A percentile compares a stretch with the other conserved stretches of the same genome.
phyloP scores from a whole-genome alignment of 1,139 yeast genomes.

The Hansenula anomala region DNA sequence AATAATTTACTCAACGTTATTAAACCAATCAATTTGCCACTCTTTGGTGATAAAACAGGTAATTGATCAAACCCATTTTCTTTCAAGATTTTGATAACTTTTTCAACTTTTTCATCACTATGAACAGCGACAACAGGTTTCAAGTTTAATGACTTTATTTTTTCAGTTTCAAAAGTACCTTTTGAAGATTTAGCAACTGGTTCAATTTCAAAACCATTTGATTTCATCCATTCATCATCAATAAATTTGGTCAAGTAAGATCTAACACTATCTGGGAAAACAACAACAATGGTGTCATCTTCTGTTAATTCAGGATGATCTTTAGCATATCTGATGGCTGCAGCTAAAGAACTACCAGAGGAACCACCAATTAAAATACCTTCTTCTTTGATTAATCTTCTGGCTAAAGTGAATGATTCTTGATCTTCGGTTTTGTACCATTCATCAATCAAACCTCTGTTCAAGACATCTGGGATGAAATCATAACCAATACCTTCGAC shows the following conservation, averaged over 20 bases:
- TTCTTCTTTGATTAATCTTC: slow-evolving; percentile 81
- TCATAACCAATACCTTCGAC: slow-evolving; percentile 94
- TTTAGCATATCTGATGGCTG: slow-evolving; percentile 68
- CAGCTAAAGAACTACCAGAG: slow-evolving; percentile 81
- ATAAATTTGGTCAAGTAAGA: slow-evolving; percentile 85
- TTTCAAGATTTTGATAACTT: slow-evolving; percentile 68
- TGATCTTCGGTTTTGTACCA: slow-evolving; percentile 89
- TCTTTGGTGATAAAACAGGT: slow-evolving; percentile 55
- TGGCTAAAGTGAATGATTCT: slow-evolving; percentile 74
- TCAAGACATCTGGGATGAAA: slow-evolving; percentile 77
- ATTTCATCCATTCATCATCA: slow-evolving; percentile 89
- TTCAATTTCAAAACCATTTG: slow-evolving; percentile 58
- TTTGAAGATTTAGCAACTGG: slow-evolving; percentile 33
- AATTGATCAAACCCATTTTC: slow-evolving; percentile 82
- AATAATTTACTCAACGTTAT: slow-evolving; percentile 74
- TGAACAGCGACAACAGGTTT: slow-evolving; percentile 80
- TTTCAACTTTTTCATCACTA: slow-evolving; percentile 54
- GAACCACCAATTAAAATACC: slow-evolving; percentile 89
- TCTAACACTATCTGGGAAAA: slow-evolving; percentile 85
- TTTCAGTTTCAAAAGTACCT: slow-evolving; percentile 49
- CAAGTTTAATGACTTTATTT: slow-evolving; percentile 67
- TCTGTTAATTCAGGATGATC: slow-evolving; percentile 57
- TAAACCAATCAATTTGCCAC: slow-evolving; percentile 62
- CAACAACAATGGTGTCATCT: slow-evolving; percentile 73
- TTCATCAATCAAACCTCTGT: slow-evolving; percentile 60